phyloP scores from a whole-genome alignment of 345 rosid genomes.

The Jatropha curcas region DNA sequence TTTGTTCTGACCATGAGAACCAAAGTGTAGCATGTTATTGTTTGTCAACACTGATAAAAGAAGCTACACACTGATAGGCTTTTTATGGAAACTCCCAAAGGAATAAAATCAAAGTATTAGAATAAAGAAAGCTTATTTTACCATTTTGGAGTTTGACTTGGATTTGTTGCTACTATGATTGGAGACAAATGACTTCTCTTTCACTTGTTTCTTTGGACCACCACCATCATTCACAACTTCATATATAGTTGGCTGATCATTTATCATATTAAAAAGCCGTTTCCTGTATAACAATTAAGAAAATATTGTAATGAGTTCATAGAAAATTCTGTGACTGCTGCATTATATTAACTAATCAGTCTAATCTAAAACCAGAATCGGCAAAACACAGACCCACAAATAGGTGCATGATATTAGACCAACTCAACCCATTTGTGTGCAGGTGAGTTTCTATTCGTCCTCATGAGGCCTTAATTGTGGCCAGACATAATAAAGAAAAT shows the following conservation, averaged over 20 bases:
- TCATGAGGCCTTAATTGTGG: neutral
- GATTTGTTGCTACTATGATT: constrained; percentile 72
- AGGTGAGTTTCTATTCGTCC: neutral
- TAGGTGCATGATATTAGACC: neutral
- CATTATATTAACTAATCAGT: neutral
- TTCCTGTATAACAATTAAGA: constrained; percentile 53
- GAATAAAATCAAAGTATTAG: neutral
- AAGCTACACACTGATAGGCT: neutral
- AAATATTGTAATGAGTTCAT: neutral
- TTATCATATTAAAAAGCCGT: constrained; percentile 76
- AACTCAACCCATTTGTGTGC: neutral
- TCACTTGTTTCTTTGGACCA: constrained; percentile 57
- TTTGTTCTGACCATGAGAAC: neutral
- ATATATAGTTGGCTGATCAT: constrained; percentile 81
- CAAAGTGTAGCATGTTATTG: neutral
- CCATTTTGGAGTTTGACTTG: constrained; percentile 68
- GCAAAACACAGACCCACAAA: no score
- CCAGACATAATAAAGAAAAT: neutral
- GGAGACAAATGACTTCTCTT: constrained; percentile 62
- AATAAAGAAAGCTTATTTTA: constrained; percentile 21
- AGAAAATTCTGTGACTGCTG: neutral
- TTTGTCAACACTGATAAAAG: neutral
- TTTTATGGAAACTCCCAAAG: neutral
- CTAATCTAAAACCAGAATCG: constrained; percentile 1
- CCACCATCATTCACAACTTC: constrained; percentile 76